These are phyloP conservation scores for Artemisia princeps DNA, from an alignment of 140 eudicot species.

Conservation along the genomic window DNA sequence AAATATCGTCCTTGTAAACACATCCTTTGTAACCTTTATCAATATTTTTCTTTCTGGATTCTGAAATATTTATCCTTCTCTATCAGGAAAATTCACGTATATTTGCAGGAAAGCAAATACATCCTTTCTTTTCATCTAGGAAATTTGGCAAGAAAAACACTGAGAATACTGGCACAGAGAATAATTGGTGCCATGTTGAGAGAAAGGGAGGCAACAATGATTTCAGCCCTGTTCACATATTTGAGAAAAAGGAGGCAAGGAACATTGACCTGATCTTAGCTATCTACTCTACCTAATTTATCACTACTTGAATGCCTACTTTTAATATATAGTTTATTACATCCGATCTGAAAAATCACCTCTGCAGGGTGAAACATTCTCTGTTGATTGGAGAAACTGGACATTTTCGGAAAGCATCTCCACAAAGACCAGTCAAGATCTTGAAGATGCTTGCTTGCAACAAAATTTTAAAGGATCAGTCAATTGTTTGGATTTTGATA, in stretches of 20 bases:
- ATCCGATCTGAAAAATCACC: conserved; percentile 21
- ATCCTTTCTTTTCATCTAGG: conserved; percentile 71
- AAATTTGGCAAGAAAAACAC: conserved; percentile 50
- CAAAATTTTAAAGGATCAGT: conserved; percentile 36
- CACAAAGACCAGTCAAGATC: conserved; percentile 22
- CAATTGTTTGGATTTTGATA: conserved; percentile 54
- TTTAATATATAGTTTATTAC: neutral
- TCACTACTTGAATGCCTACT: conserved; percentile 1
- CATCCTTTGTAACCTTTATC: neutral
- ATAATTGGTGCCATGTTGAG: conserved; percentile 32
- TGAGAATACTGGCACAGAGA: conserved; percentile 42
- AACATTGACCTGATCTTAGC: neutral
- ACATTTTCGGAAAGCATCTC: conserved; percentile 35
- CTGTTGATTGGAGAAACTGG: conserved; percentile 79
- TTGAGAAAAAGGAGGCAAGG: conserved; percentile 60
- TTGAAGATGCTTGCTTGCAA: conserved; percentile 27
- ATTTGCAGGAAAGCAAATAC: conserved; percentile 78
- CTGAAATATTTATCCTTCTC: conserved; percentile 19
- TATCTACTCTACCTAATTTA: neutral
- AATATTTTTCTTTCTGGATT: neutral
- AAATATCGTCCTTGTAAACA: neutral
- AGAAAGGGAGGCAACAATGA: conserved; percentile 35
- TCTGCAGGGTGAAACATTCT: conserved; percentile 43
- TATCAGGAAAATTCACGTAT: conserved; percentile 82
- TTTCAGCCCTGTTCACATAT: conserved; percentile 68